Conservation (phyloP, 805 yeast genomes). For the Yamadazyma philogaea region DNA sequence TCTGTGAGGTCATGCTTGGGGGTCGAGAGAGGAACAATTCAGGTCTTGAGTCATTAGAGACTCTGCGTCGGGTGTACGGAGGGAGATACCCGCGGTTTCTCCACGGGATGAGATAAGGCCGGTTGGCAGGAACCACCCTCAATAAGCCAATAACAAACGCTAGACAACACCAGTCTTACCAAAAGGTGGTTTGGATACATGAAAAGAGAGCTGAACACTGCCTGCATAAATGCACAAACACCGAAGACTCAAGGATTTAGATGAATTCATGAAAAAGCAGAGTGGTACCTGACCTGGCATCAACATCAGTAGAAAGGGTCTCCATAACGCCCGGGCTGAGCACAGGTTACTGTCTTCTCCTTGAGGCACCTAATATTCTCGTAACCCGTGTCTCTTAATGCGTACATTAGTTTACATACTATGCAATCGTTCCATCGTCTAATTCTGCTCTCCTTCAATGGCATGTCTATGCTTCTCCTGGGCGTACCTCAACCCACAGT, state of each 20-base stretch:
- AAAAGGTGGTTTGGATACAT: too few relatives aligned
- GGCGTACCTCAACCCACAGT: constrained; percentile 73
- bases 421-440: background rate
- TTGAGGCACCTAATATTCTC: background rate
- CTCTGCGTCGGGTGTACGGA: constrained; percentile 1
- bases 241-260: too few relatives aligned
- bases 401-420: background rate
- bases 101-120: background rate
- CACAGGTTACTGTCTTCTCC: too few relatives aligned
- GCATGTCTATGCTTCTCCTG: constrained; percentile 45
- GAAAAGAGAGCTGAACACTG: too few relatives aligned
- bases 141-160: too few relatives aligned
- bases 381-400: background rate
- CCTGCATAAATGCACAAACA: too few relatives aligned
- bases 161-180: too few relatives aligned
- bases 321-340: too few relatives aligned
- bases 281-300: too few relatives aligned
- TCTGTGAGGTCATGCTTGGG: background rate
- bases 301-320: too few relatives aligned
- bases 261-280: too few relatives aligned
- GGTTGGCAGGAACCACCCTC: too few relatives aligned
- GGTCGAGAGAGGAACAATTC: background rate
- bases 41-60: background rate
- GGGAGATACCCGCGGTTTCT: background rate
- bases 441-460: constrained; percentile 25